These are phyloP conservation scores for Entophlyctis helioformis DNA, from an alignment of 192 early-diverging fungal genomes.

Conservation along the genomic window DNA sequence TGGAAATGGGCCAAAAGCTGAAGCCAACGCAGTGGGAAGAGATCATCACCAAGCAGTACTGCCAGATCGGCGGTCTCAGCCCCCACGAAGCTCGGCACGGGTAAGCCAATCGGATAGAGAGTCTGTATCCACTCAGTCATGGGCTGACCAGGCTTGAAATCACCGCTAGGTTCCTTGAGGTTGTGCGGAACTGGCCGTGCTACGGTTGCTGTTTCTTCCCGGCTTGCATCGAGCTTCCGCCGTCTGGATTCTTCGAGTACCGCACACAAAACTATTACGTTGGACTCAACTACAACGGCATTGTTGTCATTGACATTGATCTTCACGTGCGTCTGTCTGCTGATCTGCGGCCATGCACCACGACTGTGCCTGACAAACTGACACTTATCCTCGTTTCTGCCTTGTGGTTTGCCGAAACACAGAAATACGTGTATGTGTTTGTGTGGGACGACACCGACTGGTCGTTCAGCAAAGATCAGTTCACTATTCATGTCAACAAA, in stretches of 20 bases:
- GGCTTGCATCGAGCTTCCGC: slow-evolving; percentile 28
- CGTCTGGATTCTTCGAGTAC: slow-evolving; percentile 45
- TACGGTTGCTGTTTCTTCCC: slow-evolving; percentile 47
- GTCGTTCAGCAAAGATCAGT: not conserved
- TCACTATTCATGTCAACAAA: not conserved
- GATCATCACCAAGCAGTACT: slow-evolving; percentile 12
- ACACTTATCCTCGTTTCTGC: too few species aligned
- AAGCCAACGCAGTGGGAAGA: not conserved
- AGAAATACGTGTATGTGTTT: slow-evolving; percentile 13
- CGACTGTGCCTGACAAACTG: not conserved
- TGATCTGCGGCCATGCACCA: not conserved
- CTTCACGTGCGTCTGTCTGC: not conserved
- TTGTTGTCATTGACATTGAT: slow-evolving; percentile 32
- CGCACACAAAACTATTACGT: slow-evolving; percentile 30
- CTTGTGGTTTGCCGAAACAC: not conserved
- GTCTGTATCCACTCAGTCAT: too few species aligned
- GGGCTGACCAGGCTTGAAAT: not conserved
- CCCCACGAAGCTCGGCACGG: not conserved
- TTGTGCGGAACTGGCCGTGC: slow-evolving; percentile 31
- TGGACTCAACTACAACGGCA: slow-evolving; percentile 31
- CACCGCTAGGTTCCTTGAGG: slow-evolving; percentile 27
- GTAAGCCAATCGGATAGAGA: not conserved
- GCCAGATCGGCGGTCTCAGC: slow-evolving; percentile 3
- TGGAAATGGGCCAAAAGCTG: not conserved
- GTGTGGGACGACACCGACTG: slow-evolving; percentile 2